A percentile compares a stretch with the other conserved stretches of the same genome.
Conservation (phyloP, 2,329 filamentous ascomycete genomes). For the Pochonia chlamydosporia region DNA sequence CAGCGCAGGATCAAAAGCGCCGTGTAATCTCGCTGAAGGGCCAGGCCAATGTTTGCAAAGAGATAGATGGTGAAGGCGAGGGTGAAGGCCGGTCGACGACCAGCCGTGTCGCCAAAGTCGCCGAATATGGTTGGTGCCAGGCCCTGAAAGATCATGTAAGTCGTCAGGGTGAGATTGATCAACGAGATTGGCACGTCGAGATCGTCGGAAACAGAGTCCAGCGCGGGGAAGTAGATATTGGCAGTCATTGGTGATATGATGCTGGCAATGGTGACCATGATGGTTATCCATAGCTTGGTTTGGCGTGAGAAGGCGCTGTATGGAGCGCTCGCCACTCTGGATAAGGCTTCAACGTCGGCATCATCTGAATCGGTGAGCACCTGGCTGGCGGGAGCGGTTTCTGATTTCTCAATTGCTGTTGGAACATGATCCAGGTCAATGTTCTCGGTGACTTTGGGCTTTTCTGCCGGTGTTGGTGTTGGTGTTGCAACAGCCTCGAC, state of each 20-base stretch:
- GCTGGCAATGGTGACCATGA: slow-evolving; percentile 46
- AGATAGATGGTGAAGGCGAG: slow-evolving; percentile 52
- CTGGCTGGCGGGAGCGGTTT: background rate
- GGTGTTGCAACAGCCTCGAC: background rate
- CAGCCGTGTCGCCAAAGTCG: slow-evolving; percentile 54
- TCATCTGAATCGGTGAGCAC: slow-evolving; percentile 3
- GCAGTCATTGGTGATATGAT: slow-evolving; percentile 54
- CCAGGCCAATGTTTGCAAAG: slow-evolving; percentile 53
- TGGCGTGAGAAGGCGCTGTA: slow-evolving; percentile 24
- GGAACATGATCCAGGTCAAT: background rate
- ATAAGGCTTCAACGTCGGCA: slow-evolving; percentile 15
- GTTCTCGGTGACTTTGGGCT: background rate
- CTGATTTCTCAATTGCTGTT: background rate
- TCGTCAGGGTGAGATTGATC: slow-evolving; percentile 48
- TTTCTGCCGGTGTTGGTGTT: background rate
- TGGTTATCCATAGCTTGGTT: slow-evolving; percentile 46
- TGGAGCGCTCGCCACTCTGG: slow-evolving; percentile 15
- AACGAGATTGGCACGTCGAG: slow-evolving; percentile 32
- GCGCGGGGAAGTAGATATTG: slow-evolving; percentile 48
- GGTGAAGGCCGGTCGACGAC: slow-evolving; percentile 56
- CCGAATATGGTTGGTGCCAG: slow-evolving; percentile 56
- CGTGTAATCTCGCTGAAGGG: slow-evolving; percentile 50
- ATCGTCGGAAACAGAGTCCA: slow-evolving; percentile 33
- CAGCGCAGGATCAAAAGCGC: slow-evolving; percentile 56
- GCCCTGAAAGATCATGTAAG: slow-evolving; percentile 60